phyloP scores from a whole-genome alignment of 768 basidiomycete genomes.

The Pisolithus microcarpus region DNA sequence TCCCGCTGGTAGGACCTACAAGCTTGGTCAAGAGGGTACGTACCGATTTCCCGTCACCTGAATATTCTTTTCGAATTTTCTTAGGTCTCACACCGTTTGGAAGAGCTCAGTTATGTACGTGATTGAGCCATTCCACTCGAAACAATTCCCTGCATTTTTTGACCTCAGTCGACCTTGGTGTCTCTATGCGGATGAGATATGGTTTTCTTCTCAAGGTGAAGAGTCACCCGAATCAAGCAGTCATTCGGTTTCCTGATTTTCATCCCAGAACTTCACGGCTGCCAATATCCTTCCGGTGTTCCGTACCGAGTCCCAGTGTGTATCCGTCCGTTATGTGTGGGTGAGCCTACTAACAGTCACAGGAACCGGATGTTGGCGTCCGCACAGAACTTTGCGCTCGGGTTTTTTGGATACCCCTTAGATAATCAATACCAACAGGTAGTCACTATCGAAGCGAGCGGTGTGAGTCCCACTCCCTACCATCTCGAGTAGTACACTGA shows the following conservation, averaged over 20 bases:
- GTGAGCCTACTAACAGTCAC: background rate
- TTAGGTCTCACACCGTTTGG: constrained; percentile 77
- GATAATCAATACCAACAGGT: constrained; percentile 39
- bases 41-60: constrained; percentile 13
- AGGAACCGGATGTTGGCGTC: constrained; percentile 47
- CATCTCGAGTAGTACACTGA: background rate
- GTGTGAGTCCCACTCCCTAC: constrained; percentile 24
- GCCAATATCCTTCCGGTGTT: constrained; percentile 39
- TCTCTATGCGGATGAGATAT: constrained; percentile 38
- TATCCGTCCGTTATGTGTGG: background rate
- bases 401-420: constrained; percentile 44
- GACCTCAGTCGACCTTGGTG: constrained; percentile 31
- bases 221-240: background rate
- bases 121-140: background rate
- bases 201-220: constrained; percentile 34
- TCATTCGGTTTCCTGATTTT: constrained; percentile 19
- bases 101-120: constrained; percentile 69
- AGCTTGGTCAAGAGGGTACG: constrained; percentile 72
- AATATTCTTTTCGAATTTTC: background rate
- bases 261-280: constrained; percentile 32
- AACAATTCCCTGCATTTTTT: background rate
- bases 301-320: constrained; percentile 44
- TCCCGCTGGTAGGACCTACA: constrained; percentile 55
- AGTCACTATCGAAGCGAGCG: constrained; percentile 33
- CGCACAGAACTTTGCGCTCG: constrained; percentile 45